Conservation (phyloP, 2,329 filamentous ascomycete genomes). For the Epichloe brachyelytri region DNA sequence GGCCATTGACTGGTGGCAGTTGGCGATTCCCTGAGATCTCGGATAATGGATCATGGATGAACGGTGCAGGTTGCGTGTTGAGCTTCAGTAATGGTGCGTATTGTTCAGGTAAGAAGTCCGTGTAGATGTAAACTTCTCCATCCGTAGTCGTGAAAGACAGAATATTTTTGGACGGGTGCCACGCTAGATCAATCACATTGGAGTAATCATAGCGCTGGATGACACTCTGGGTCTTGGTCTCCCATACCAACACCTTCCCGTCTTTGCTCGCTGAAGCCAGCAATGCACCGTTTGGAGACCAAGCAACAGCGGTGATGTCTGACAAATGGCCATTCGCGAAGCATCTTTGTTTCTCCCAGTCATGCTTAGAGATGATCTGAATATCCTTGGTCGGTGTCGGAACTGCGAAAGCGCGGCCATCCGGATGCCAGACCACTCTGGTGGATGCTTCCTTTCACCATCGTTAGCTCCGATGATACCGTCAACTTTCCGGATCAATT, state of each 20-base stretch:
- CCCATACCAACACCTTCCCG: conserved; percentile 69
- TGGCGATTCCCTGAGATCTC: conserved; percentile 56
- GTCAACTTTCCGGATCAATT: conserved; percentile 72
- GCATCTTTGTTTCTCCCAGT: conserved; percentile 75
- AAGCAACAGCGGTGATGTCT: conserved; percentile 75
- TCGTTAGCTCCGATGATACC: conserved; percentile 73
- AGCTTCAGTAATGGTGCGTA: conserved; percentile 44
- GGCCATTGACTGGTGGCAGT: conserved; percentile 37
- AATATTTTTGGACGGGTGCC: conserved; percentile 84
- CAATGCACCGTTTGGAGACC: conserved; percentile 90
- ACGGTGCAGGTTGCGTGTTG: conserved; percentile 61
- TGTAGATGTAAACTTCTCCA: conserved; percentile 85
- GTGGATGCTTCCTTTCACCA: conserved; percentile 61
- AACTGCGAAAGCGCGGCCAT: conserved; percentile 80
- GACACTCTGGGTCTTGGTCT: conserved; percentile 73
- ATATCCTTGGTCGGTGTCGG: conserved; percentile 73
- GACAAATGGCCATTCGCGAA: conserved; percentile 72
- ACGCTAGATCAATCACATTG: conserved; percentile 74
- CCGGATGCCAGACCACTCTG: conserved; percentile 78
- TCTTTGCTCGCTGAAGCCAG: conserved; percentile 59
- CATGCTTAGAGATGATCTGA: conserved; percentile 72
- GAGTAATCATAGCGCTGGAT: conserved; percentile 67
- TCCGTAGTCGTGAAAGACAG: conserved; percentile 86
- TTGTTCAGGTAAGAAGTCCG: conserved; percentile 51
- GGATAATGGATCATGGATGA: conserved; percentile 66